Percentiles rank a stretch among this genome's conserved stretches.
phyloP scores from a whole-genome alignment of 495 filamentous ascomycete species.

The Hypoxylon fuscum region DNA sequence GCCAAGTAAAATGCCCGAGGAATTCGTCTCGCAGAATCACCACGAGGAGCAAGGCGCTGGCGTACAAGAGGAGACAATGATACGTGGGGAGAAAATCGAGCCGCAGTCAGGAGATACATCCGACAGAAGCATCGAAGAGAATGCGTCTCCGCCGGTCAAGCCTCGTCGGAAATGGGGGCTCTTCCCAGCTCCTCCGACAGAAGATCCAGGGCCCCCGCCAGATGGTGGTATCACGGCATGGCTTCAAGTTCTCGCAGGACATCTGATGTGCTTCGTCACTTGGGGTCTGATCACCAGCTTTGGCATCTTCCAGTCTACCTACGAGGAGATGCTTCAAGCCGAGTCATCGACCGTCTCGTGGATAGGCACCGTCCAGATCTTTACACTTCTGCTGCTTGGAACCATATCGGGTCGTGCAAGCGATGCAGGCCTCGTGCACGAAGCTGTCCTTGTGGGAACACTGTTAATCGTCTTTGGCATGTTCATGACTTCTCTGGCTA shows the following conservation, averaged over 20 bases:
- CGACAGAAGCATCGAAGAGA: neutral
- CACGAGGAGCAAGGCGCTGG: neutral
- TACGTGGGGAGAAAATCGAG: neutral
- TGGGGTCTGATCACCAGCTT: slow-evolving; percentile 60
- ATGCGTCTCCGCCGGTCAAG: neutral
- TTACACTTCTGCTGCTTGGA: slow-evolving; percentile 49
- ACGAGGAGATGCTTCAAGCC: slow-evolving; percentile 48
- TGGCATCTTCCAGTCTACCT: slow-evolving; percentile 62
- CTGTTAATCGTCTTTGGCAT: slow-evolving; percentile 73
- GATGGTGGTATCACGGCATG: slow-evolving; percentile 10
- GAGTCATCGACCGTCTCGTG: slow-evolving; percentile 49
- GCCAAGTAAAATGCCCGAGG: neutral
- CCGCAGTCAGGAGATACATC: neutral
- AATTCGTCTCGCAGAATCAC: neutral
- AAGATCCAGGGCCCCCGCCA: slow-evolving; percentile 10
- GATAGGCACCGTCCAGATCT: slow-evolving; percentile 53
- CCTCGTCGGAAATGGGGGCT: slow-evolving; percentile 15
- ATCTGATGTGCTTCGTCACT: slow-evolving; percentile 11
- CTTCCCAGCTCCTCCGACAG: slow-evolving; percentile 13
- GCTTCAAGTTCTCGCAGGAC: slow-evolving; percentile 16
- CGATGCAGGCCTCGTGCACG: slow-evolving; percentile 68
- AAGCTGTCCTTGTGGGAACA: slow-evolving; percentile 63
- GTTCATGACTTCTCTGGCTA: slow-evolving; percentile 70
- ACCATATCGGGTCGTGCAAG: slow-evolving; percentile 52
- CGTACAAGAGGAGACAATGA: neutral